Base-by-base conservation (phyloP, 2,329 filamentous ascomycete genomes). In the Exophiala xenobiotica region DNA sequence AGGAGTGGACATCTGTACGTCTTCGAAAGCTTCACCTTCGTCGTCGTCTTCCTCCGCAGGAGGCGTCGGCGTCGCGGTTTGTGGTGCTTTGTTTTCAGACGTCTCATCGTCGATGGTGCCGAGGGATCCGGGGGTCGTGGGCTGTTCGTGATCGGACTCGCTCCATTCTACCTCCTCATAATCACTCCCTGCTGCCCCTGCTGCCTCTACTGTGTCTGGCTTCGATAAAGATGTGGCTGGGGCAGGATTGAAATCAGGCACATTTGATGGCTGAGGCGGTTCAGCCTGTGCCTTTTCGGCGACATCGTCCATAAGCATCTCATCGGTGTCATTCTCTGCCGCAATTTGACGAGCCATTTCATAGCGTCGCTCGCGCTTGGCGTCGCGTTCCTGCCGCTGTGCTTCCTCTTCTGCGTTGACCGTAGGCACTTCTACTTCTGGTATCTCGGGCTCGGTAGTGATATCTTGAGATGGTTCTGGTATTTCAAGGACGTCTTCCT, bases 361-460 rank as follows among this genome's bases (percentile, higher is more conserved):
- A 33, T 70, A 49, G 74, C 73, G 37, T 69, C 73, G 24, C 74
- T 58, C 64, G 74, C 72, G 40, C 74, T 73, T 38, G 58, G 66
- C 26, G 67, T 58, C 54, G 20, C 52, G 52, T 38, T 46, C 53
- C 3, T 48, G 54, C 40, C 47, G 44, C 16, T 51, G 52, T 8
- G 35, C 39, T 22, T 61, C 57, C 22, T 53, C 57, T 4, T 45
- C 8, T 9, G 50, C 48, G 18, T 55, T 54, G 11, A 53, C 22
- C 11, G 29, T 29, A 18, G 38, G 20, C 20, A 40, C 16, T 12
- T 33, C 14, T 29, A 53, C 46, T 14, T 33, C 4, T 31, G 49
- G 46, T 11, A 31, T 22, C 19, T 26, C 24, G 12, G 41, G 22
- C 16, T 53, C 48, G 12, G 22, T 24, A 18, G 26, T 31, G 22